Percentiles rank a stretch among this genome's conserved stretches.
These are phyloP conservation scores for Phaffomyces opuntiae DNA, from an alignment of 805 yeast genomes.

Conservation along the genomic window DNA sequence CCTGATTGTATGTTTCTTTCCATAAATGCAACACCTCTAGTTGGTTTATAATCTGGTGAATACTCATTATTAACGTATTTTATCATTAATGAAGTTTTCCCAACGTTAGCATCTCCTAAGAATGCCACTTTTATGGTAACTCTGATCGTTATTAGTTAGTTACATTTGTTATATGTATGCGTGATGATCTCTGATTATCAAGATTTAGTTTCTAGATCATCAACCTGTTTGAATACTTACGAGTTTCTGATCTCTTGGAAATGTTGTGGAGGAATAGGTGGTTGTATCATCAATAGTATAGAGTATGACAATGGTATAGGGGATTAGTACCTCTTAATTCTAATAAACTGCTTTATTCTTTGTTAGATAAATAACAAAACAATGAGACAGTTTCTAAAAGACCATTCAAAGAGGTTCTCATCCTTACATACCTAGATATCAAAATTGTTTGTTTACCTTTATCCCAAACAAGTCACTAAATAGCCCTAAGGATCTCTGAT, in stretches of 20 bases:
- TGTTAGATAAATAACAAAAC: too few relatives aligned
- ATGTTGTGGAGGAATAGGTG: slow-evolving; percentile 19
- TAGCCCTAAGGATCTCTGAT: background rate
- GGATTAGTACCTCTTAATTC: too few relatives aligned
- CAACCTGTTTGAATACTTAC: slow-evolving; percentile 8
- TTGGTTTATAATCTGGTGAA: slow-evolving; percentile 88
- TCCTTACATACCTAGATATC: too few relatives aligned
- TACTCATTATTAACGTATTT: slow-evolving; percentile 93
- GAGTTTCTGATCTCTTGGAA: slow-evolving; percentile 14
- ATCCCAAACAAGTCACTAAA: too few relatives aligned
- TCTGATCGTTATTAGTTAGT: slow-evolving; percentile 6
- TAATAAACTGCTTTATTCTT: too few relatives aligned
- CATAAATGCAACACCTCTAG: slow-evolving; percentile 92
- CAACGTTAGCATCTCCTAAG: slow-evolving; percentile 93
- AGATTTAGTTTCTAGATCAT: too few relatives aligned
- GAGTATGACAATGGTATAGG: background rate
- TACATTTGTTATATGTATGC: background rate
- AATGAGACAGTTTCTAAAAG: too few relatives aligned
- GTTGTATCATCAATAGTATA: slow-evolving; percentile 3
- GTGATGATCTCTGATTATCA: too few relatives aligned
- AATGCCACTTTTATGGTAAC: slow-evolving; percentile 83
- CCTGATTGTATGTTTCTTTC: slow-evolving; percentile 81
- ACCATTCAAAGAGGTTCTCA: too few relatives aligned
- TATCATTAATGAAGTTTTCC: slow-evolving; percentile 94
- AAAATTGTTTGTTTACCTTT: too few relatives aligned